Evolutionary conservation across 805 yeast genomes (phyloP).

Genomic region (Kodamaea kaohsiungensis): DNA sequence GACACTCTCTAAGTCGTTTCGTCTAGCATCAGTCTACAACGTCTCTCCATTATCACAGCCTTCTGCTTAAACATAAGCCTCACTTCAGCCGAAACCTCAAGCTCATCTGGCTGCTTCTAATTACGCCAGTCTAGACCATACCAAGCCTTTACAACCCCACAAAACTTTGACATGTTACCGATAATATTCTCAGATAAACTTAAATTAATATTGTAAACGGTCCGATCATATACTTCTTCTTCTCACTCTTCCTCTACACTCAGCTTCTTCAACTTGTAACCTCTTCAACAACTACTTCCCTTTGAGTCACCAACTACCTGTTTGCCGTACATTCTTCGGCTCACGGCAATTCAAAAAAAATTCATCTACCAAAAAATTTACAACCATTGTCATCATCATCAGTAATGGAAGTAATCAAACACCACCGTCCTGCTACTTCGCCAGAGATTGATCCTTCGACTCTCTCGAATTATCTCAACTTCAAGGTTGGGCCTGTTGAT

Average conservation of each 20-base stretch:
- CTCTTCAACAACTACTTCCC: neutral
- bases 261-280: too few species aligned
- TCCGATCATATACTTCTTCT: neutral
- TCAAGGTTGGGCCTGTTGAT: slow-evolving; percentile 19
- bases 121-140: neutral
- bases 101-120: neutral
- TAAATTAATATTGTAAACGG: neutral
- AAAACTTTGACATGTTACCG: neutral
- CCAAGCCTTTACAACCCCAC: neutral
- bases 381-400: neutral
- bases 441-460: slow-evolving; percentile 78
- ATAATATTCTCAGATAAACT: neutral
- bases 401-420: slow-evolving; percentile 13
- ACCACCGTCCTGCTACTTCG: slow-evolving; percentile 24
- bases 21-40: neutral
- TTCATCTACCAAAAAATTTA: neutral
- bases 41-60: neutral
- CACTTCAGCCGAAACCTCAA: neutral
- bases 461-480: slow-evolving; percentile 37
- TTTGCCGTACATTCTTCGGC: neutral
- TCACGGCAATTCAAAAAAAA: neutral
- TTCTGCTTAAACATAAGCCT: neutral
- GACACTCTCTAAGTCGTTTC: too few species aligned
- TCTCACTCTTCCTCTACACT: neutral
- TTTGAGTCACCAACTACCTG: neutral